Base-by-base conservation (phyloP, 371 early-diverging fungal species). In the Saksenaea vasiformis region DNA sequence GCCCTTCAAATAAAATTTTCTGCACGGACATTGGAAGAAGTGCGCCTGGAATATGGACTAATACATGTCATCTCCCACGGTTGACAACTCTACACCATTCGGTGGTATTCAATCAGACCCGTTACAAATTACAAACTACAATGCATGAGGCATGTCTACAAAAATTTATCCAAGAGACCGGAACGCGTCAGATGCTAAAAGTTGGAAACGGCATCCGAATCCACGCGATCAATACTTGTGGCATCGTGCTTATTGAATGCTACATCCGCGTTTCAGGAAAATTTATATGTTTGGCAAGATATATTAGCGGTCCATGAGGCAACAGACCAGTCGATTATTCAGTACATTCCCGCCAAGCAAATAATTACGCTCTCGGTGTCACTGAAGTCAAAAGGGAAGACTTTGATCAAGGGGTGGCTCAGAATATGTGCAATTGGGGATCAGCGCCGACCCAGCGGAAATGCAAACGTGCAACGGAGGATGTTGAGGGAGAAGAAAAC, bases 331-430 rank as follows among this genome's bases (percentile, higher is more conserved):
- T 58, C 1, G 58, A 58, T 38, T 31, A 36, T 35, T 58, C 58
- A 27, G 41, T 58, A 38, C 41, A 58, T 39, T 58, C 58, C 24
- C 58, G 58, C 37, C 31, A 27, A 27, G 37, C 58, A 58, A 43
- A 43, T 58, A 38, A 27, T 39, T 47, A 47, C 22, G 8, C 22
- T 39, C 41, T 58, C 26, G 39, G 58, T 39, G 58, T 58, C 37
- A 58, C 58, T 58, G 58, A 58, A 37, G 43, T 58, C 26, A 58
- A 58, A 58, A 58, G 37, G 13, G 58, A 58, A 14, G 58, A 58
- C 43, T 27, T 58, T 58, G 37, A 37, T 24, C 38, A 58, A 43
- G 58, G 58, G 37, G 38, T 58, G 38, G 58, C 58, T 14, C 58
- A 58, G 58, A 58, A 58, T 58, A 38, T 43, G 39, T 58, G 27